Base-by-base conservation (phyloP, 2,329 filamentous ascomycete species). In the Phaeosphaeria sp. region DNA sequence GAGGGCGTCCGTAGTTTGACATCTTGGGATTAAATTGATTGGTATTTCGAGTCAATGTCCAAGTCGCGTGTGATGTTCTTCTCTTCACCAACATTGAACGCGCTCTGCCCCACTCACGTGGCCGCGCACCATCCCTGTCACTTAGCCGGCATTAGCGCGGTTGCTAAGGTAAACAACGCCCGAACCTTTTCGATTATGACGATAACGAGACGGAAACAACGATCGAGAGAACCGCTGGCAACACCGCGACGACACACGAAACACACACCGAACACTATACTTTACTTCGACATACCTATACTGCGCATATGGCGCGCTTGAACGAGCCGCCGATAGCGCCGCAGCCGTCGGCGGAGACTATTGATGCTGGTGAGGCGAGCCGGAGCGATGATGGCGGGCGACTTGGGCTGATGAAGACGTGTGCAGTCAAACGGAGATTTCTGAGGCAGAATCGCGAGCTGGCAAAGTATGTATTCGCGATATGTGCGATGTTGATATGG, bases 371-470 rank as follows among this genome's bases (percentile, higher is more conserved):
- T 51, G 21, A 51, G 53, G 53, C 42, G 20, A n/a, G 13, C 33
- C 42, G 17, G 18, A 27, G 42, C 24, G 43, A 42, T 20, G 33
- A 42, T 25, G 9, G 17, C 25, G 30, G 21, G 15, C 20, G 30
- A 17, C 18, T 15, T 24, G 22, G 8, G 87, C 85, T 73, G 81
- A 90, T 92, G 82, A 39, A 77, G 89, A 53, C 25, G 39, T 36
- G 46, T 48, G 24, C 68, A 93, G 91, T 94, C 58, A 91, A 91
- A 74, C 86, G 89, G 71, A 89, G 90, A 74, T 92, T 93, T 73
- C 82, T 93, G 69, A 86, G 91, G 53, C 92, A 95, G 75, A 96
- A 96, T 74, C 86, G 91, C 77, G 91, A 95, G 71, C 89, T 95
- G 63, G 91, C 91, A 57, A 83, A 82, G 78, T 80, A 74, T 50